These are phyloP conservation scores for Aspergillus funiculosus DNA, from an alignment of 495 filamentous ascomycete genomes.

Conservation along the genomic window DNA sequence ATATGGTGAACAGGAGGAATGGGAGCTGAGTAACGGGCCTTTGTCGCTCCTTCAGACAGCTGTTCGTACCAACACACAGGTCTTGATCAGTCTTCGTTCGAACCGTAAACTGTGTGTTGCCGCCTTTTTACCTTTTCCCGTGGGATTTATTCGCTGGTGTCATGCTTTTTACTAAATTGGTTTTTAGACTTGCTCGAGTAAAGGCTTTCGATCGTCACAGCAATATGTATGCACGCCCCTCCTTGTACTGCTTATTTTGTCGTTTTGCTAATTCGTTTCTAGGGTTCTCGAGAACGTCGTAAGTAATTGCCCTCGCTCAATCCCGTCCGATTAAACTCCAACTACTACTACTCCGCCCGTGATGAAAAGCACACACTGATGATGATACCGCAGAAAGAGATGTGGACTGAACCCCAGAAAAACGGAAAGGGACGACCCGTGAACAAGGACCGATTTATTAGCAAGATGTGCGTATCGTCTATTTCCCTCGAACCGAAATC, in stretches of 20 bases:
- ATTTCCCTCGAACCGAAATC: conserved; percentile 45
- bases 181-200: conserved; percentile 55
- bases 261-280: neutral
- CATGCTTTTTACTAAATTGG: neutral
- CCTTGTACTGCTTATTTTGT: neutral
- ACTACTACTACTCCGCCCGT: neutral
- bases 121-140: too few species aligned
- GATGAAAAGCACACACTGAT: neutral
- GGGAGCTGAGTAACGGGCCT: conserved; percentile 76
- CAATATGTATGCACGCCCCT: conserved; percentile 56
- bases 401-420: conserved; percentile 96
- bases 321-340: neutral
- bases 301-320: neutral
- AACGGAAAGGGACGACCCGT: conserved; percentile 85
- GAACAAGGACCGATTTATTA: conserved; percentile 97
- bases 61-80: conserved; percentile 78
- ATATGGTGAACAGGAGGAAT: conserved; percentile 14
- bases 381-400: conserved; percentile 62
- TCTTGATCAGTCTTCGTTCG: conserved; percentile 85
- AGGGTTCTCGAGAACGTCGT: conserved; percentile 77
- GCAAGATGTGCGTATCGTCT: conserved; percentile 79
- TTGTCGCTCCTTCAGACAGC: conserved; percentile 91
- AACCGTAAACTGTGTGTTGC: conserved; percentile 62
- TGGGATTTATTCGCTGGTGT: neutral
- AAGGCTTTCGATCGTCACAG: conserved; percentile 92